phyloP scores from a whole-genome alignment of 768 basidiomycete species.

The Serpula lacrymans region DNA sequence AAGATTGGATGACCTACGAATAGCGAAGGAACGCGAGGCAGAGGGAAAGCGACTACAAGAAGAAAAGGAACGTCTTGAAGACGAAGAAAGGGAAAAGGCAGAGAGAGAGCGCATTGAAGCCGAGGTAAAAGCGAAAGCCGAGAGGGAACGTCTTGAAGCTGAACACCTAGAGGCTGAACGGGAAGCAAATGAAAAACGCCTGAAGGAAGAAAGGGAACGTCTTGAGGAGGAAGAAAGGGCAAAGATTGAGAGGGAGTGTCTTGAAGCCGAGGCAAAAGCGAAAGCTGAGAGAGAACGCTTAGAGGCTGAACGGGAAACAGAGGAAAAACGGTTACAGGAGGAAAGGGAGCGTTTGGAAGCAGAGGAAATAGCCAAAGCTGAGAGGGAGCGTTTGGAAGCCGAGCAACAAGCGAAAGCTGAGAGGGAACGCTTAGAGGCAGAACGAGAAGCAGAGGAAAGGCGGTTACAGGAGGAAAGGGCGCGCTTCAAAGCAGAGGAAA shows the following conservation, averaged over 20 bases:
- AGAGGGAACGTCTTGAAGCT: constrained; percentile 26
- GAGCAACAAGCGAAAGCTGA: not conserved
- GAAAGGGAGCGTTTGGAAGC: constrained; percentile 7
- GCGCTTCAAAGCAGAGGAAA: not conserved
- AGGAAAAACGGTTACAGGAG: constrained; percentile 14
- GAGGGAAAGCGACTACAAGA: constrained; percentile 17
- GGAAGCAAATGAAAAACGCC: constrained; percentile 26
- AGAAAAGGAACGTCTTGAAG: constrained; percentile 27
- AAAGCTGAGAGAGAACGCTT: not conserved
- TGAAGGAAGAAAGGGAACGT: constrained; percentile 25
- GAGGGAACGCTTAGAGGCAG: constrained; percentile 8
- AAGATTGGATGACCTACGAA: constrained; percentile 37
- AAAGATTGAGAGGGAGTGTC: constrained; percentile 27
- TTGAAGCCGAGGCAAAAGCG: constrained; percentile 29
- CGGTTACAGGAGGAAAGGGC: too few relatives aligned
- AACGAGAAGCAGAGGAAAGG: constrained; percentile 16
- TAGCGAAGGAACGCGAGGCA: constrained; percentile 22
- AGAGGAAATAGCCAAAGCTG: not conserved
- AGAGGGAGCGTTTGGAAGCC: constrained; percentile 2
- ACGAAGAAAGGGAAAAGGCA: constrained; percentile 32
- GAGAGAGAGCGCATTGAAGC: constrained; percentile 27
- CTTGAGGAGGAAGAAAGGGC: constrained; percentile 29
- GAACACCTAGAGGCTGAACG: constrained; percentile 25
- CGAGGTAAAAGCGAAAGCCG: constrained; percentile 31
- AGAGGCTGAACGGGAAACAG: constrained; percentile 9